Base-by-base conservation (phyloP, 352 stramenopile genomes). In the Thraustotheca clavata region DNA sequence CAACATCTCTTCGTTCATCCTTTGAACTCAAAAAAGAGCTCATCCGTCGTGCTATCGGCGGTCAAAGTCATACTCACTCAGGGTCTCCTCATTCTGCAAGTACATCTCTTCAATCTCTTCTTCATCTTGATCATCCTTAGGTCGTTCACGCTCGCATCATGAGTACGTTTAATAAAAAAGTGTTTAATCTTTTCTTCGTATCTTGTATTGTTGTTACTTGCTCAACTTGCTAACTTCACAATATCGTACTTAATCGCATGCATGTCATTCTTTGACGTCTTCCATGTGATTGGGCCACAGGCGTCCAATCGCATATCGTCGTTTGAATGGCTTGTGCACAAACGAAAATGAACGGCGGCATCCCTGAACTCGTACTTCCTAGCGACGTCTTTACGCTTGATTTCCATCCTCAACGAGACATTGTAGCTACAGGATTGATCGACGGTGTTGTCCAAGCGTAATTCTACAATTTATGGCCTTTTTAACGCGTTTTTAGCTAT, bases 1-100 rank as follows among this genome's bases (percentile, higher is more conserved):
- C 84, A 16, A 74, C 77, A 18, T 82, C 77, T 7, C 79, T 93
- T 6, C 79, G 82, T 18, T 87, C 79, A 26, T 90, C 76, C 3
- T 93, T 93, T 66, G 79, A 93, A 62, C 74, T 82, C 4, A 94
- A 94, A 48, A 91, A 91, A 33, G 84, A 94, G 67, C 72, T 91
- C 16, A 91, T 94, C 47, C 75, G 82, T 59, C 77, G 82, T 46
- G 82, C 82, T n/a, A 88, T 94, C n/a, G 88, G 79, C 48, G 80
- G 79, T 0, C 79, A 88, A 11, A 62, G 55, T 32, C 24, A 54
- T 24, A 43, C 33, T 46, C 38, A 65, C 38, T 26, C 57, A 27
- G 27, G 29, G 2, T 54, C 27, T 27, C 34, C 39, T 24, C 43
- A 52, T 31, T 52, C 43, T 24, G 31, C 43, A 31, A 20, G 55